Percentiles rank a stretch among this genome's conserved stretches.
phyloP scores from a whole-genome alignment of 140 eudicot species.

The Eryngium alpinum region DNA sequence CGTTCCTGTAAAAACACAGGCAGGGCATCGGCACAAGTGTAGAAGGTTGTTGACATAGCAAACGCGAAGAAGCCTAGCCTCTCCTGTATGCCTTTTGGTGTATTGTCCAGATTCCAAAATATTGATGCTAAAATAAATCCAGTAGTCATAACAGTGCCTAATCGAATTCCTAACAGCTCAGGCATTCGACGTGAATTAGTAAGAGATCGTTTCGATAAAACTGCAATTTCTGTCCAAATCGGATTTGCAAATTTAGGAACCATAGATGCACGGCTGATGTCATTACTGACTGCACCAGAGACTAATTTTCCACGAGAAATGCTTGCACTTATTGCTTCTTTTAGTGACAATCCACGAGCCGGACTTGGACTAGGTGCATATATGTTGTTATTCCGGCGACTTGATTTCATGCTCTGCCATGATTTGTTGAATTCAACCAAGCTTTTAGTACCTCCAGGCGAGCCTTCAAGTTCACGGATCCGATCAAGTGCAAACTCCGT shows the following conservation, averaged over 20 bases:
- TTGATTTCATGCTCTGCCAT: slow-evolving; percentile 15
- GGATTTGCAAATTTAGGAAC: slow-evolving; percentile 34
- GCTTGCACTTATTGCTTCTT: slow-evolving; percentile 36
- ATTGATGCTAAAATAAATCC: slow-evolving; percentile 32
- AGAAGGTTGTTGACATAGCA: slow-evolving; percentile 31
- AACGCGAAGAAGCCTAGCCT: slow-evolving; percentile 29
- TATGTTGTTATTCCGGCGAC: background rate
- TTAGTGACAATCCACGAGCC: slow-evolving; percentile 3
- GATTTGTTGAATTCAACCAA: slow-evolving; percentile 28
- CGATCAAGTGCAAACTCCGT: slow-evolving; percentile 30
- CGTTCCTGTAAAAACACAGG: slow-evolving; percentile 34
- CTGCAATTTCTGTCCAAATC: slow-evolving; percentile 23
- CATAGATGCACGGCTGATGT: slow-evolving; percentile 1
- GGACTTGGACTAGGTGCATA: background rate
- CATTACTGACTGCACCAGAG: slow-evolving; percentile 17
- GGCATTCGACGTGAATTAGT: slow-evolving; percentile 31
- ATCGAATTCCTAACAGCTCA: slow-evolving; percentile 24
- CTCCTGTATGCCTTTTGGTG: slow-evolving; percentile 32
- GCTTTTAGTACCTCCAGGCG: slow-evolving; percentile 25
- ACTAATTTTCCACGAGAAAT: slow-evolving; percentile 34
- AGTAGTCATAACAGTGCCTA: slow-evolving; percentile 20
- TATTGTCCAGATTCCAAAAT: slow-evolving; percentile 29
- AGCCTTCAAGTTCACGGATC: slow-evolving; percentile 34
- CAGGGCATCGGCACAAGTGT: slow-evolving; percentile 35
- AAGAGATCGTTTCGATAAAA: slow-evolving; percentile 24